Percentiles rank a stretch among this genome's conserved stretches.
Evolutionary conservation across 352 stramenopile species (phyloP).

Genomic region (Pythium folliculosum): DNA sequence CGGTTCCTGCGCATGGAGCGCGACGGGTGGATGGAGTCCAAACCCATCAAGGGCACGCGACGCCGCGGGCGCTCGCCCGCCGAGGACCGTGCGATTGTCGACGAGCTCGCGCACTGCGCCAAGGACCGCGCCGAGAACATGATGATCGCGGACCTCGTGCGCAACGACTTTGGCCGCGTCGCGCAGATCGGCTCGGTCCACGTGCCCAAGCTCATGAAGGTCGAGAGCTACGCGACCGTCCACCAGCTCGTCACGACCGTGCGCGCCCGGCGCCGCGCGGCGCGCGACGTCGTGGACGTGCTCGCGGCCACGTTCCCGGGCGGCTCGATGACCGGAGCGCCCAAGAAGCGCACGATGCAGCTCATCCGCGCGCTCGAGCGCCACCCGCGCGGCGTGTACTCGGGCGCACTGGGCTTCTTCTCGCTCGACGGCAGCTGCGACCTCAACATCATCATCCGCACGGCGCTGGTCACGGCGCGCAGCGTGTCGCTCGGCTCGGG

Average conservation of each 20-base stretch:
- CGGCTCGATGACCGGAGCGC: constrained; percentile 97
- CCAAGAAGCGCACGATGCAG: constrained; percentile 96
- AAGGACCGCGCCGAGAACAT: constrained; percentile 98
- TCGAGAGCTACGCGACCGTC: constrained; percentile 96
- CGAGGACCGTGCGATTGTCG: constrained; percentile 64
- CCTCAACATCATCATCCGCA: constrained; percentile 98
- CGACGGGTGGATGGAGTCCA: constrained; percentile 92
- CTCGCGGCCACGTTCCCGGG: constrained; percentile 95
- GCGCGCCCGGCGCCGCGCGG: constrained; percentile 57
- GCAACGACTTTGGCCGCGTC: constrained; percentile 95
- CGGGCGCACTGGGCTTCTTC: constrained; percentile 94
- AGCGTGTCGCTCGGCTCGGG: constrained; percentile 91
- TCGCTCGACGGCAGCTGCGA: constrained; percentile 95
- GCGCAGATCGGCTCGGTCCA: constrained; percentile 91
- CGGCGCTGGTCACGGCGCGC: constrained; percentile 86
- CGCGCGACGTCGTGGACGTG: constrained; percentile 86
- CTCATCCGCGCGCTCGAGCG: constrained; percentile 94
- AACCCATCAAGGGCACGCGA: constrained; percentile 97
- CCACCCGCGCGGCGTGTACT: constrained; percentile 93
- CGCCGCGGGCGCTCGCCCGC: constrained; percentile 43
- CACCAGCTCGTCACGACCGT: constrained; percentile 98
- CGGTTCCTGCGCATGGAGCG: constrained; percentile 87
- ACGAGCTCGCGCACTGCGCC: constrained; percentile 77
- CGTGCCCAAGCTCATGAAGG: constrained; percentile 92
- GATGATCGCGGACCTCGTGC: constrained; percentile 97